Base-by-base conservation (phyloP, 108 stramenopile species). In the Nitzschia sp. region DNA sequence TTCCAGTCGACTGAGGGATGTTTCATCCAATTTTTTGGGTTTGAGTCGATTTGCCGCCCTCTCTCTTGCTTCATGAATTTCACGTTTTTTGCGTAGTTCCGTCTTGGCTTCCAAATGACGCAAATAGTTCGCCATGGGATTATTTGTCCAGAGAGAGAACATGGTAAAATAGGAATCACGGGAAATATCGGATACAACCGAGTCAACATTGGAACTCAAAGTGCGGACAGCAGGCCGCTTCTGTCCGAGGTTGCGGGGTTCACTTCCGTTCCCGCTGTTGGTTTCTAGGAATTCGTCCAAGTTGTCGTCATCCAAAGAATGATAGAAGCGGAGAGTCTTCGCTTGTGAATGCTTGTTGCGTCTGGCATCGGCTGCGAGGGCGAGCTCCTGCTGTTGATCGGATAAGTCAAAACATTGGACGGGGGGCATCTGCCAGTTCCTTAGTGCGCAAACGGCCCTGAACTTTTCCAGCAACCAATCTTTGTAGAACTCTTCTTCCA, bases 381-480 rank as follows among this genome's bases (percentile, higher is more conserved):
- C 71, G 50, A 57, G 71, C 46, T 67, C 67, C 62, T 63, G 17
- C 22, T 88, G 80, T 20, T 84, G 75, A 8, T 85, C 86, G 7
- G 75, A 70, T 39, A 91, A 65, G 20, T 86, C 76, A 56, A 95
- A 85, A n/a, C 86, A 85, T 19, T 74, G 40, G 5, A 95, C 86
- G 0, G 83, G 71, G 22, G 89, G 88, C 88, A 95, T 86, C 12
- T 69, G 56, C 96, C 96, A 97, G 7, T 89, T 88, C 42, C 76
- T 57, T n/a, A 77, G 38, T 14, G 87, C 72, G 63, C 91, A 93
- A 62, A 89, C 79, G 6, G 62, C 53, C 37, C 84, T 68, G 69
- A 97, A 95, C 57, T 94, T 94, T 10, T 89, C 87, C 53, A 93
- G 40, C 7, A 97, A 72, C 90, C 91, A 97, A 42, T 73, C 66